Percentiles rank a stretch among this genome's conserved stretches.
Conservation (phyloP, 805 yeast species). For the Yamadazyma olivae region DNA sequence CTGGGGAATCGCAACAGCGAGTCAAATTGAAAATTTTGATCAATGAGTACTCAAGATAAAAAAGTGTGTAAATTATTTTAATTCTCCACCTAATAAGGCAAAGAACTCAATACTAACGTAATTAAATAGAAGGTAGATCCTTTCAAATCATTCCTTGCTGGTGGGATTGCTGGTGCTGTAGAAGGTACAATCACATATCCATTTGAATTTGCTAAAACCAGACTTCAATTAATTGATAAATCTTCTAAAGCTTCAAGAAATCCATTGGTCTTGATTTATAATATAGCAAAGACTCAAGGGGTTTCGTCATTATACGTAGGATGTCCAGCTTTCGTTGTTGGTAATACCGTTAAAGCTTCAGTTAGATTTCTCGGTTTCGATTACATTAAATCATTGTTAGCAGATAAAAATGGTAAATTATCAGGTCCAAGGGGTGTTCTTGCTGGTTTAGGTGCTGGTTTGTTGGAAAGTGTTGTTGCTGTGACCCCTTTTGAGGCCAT, state of each 20-base stretch:
- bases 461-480: constrained; percentile 85
- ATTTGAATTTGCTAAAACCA: constrained; percentile 93
- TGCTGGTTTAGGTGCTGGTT: constrained; percentile 98
- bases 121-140: constrained; percentile 64
- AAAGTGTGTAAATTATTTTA: constrained; percentile 10
- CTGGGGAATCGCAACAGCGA: constrained; percentile 1
- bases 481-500: constrained; percentile 97
- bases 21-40: not conserved
- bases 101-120: constrained; percentile 2
- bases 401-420: constrained; percentile 82
- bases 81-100: too few species aligned
- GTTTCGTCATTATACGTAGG: constrained; percentile 81
- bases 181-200: constrained; percentile 94
- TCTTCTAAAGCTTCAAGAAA: constrained; percentile 66
- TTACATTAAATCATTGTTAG: constrained; percentile 69
- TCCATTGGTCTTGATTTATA: constrained; percentile 77
- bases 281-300: constrained; percentile 77
- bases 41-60: constrained; percentile 10
- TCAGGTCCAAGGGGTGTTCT: constrained; percentile 88
- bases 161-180: constrained; percentile 95
- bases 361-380: constrained; percentile 93
- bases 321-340: constrained; percentile 94
- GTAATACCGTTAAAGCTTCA: constrained; percentile 95
- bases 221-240: constrained; percentile 78
- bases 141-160: constrained; percentile 82